A percentile compares a stretch with the other conserved stretches of the same genome.
Evolutionary conservation across 371 early-diverging fungal species (phyloP).

Genomic region (Mortierella sp.): DNA sequence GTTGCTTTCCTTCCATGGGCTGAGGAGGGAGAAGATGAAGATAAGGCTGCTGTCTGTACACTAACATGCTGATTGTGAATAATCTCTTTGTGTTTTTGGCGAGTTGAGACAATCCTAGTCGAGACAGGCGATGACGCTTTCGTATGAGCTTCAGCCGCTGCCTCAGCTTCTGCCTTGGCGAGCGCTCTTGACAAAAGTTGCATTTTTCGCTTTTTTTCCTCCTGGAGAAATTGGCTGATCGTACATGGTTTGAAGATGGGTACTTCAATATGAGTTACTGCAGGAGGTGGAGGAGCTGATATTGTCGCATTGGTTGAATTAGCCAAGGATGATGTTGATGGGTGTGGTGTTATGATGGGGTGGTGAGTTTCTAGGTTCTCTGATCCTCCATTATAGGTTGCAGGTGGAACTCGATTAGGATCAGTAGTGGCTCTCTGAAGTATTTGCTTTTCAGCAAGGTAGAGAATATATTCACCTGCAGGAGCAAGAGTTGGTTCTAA

Average conservation of each 20-base stretch:
- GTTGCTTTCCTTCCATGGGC: constrained; percentile 29
- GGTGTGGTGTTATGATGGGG: not conserved
- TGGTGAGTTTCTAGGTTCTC: not conserved
- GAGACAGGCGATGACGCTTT: constrained; percentile 4
- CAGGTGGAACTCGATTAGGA: constrained; percentile 26
- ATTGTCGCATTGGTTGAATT: not conserved
- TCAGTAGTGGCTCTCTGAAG: constrained; percentile 20
- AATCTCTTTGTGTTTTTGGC: constrained; percentile 48
- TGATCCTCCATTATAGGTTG: constrained; percentile 30
- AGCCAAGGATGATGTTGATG: not conserved
- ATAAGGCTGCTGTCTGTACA: constrained; percentile 33
- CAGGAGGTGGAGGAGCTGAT: constrained; percentile 22
- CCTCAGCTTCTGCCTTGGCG: constrained; percentile 47
- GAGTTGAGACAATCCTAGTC: constrained; percentile 39
- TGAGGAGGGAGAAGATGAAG: constrained; percentile 18
- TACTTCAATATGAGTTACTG: constrained; percentile 41
- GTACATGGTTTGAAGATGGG: constrained; percentile 48
- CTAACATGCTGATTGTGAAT: constrained; percentile 37
- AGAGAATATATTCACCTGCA: constrained; percentile 49
- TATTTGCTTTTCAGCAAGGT: constrained; percentile 22
- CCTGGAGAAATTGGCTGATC: constrained; percentile 49
- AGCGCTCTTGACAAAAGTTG: constrained; percentile 35
- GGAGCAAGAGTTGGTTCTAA: constrained; percentile 39
- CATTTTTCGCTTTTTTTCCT: constrained; percentile 53
- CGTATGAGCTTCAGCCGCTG: constrained; percentile 25